Evolutionary conservation across 768 basidiomycete genomes (phyloP).

Genomic region (Jaapia argillacea): DNA sequence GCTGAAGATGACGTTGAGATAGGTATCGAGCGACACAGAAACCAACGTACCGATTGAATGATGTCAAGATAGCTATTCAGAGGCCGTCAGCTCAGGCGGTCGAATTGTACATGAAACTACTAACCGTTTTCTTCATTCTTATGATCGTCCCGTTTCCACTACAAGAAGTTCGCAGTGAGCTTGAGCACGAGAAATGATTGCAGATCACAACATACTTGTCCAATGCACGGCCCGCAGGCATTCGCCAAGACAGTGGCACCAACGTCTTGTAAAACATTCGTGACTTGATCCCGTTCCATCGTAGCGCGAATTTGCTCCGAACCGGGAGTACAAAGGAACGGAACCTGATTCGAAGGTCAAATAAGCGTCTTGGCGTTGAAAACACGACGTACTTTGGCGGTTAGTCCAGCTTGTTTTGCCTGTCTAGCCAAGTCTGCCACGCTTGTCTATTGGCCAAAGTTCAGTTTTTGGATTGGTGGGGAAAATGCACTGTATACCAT

Average conservation of each 20-base stretch:
- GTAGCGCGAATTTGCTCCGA: conserved; percentile 97
- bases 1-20: conserved; percentile 17
- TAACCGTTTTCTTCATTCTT: conserved; percentile 85
- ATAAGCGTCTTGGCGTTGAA: not conserved
- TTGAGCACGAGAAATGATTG: not conserved
- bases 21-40: not conserved
- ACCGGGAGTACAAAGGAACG: conserved; percentile 83
- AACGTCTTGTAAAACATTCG: conserved; percentile 69
- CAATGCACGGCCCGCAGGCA: conserved; percentile 98
- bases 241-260: conserved; percentile 96
- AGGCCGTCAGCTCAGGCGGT: not conserved
- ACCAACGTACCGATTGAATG: conserved; percentile 76
- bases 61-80: conserved; percentile 78
- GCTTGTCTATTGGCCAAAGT: conserved; percentile 47
- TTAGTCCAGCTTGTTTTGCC: conserved; percentile 76
- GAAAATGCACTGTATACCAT: conserved; percentile 41
- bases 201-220: conserved; percentile 47
- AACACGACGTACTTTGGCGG: conserved; percentile 41
- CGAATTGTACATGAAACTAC: conserved; percentile 1
- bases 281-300: conserved; percentile 90
- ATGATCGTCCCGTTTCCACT: conserved; percentile 92
- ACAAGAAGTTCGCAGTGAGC: conserved; percentile 2
- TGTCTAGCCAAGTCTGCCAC: conserved; percentile 89
- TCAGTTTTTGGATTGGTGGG: conserved; percentile 3
- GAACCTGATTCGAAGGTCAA: conserved; percentile 52